Conservation (phyloP, 2,329 filamentous ascomycete genomes). For the Sclerotinia nivalis region DNA sequence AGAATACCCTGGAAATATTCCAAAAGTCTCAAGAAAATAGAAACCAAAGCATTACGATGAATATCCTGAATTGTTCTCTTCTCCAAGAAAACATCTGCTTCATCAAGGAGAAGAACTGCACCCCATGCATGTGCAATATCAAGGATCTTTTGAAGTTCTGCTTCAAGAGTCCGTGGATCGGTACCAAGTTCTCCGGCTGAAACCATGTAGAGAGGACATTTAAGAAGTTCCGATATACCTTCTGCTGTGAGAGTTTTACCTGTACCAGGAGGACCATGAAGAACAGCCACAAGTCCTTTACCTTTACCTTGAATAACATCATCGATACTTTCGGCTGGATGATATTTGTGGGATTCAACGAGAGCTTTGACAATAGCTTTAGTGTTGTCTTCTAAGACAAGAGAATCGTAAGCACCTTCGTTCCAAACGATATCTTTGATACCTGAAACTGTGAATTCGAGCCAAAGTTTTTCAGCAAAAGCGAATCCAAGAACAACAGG, state of each 20-base stretch:
- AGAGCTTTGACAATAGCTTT: slow-evolving; percentile 75
- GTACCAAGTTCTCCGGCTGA: slow-evolving; percentile 81
- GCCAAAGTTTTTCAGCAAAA: slow-evolving; percentile 86
- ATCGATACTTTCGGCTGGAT: slow-evolving; percentile 78
- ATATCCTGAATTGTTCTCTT: slow-evolving; percentile 81
- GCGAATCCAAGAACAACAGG: slow-evolving; percentile 84
- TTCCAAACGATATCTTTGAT: slow-evolving; percentile 85
- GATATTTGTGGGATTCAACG: slow-evolving; percentile 81
- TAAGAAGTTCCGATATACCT: slow-evolving; percentile 79
- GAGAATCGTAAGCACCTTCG: slow-evolving; percentile 74
- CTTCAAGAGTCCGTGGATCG: slow-evolving; percentile 71
- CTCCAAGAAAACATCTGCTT: slow-evolving; percentile 83
- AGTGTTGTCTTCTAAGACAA: slow-evolving; percentile 67
- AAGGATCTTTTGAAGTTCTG: slow-evolving; percentile 78
- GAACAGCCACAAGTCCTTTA: slow-evolving; percentile 76
- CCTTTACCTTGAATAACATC: slow-evolving; percentile 83
- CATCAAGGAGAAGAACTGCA: slow-evolving; percentile 80
- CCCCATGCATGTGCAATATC: slow-evolving; percentile 87
- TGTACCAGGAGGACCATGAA: slow-evolving; percentile 83
- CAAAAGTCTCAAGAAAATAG: slow-evolving; percentile 80
- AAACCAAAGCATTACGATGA: slow-evolving; percentile 81
- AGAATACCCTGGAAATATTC: slow-evolving; percentile 93
- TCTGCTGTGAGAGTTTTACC: slow-evolving; percentile 89
- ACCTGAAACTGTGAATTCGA: slow-evolving; percentile 80
- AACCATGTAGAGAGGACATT: slow-evolving; percentile 80